Base-by-base conservation (phyloP, 176 grass and related monocot species). In the Panicum miliaceum region DNA sequence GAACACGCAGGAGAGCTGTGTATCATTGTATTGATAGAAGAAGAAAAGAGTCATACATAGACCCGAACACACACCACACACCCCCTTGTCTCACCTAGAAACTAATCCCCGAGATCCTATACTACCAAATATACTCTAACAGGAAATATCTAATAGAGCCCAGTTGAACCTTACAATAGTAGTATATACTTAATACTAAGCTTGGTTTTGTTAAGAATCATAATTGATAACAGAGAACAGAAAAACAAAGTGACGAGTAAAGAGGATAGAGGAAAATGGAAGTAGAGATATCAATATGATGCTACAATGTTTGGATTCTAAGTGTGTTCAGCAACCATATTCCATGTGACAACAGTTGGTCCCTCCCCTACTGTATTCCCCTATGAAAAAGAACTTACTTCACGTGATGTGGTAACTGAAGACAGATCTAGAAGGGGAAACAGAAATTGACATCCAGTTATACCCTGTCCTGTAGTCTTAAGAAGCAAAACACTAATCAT, bases 211-310 rank as follows among this genome's bases (percentile, higher is more conserved):
- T 23, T 73, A 42, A 58, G 50, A 41, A 60, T 27, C 14, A 66
- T 73, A 47, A 40, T 84, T 80, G 66, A 84, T 73, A 47, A 56
- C 52, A 79, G 36, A 56, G 36, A 83, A 79, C 23, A 4, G 29
- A 58, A 56, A 78, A 71, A 7, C 1, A 40, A 26, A 46, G 45
- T 32, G 16, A 40, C 20, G 27, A 54, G 50, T 32, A 50, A 54
- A 53, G 20, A 37, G 34, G 20, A 25, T 46, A 22, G 11, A 47
- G 11, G 27, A 67, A 42, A 86, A 58, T 34, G 8, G 23, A 45
- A 46, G 18, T 51, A 42, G 12, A 19, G 13, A 52, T 64, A 80
- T 19, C 11, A 57, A 50, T 13, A 48, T 6, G 26, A 50, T 22
- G 19, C 12, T 50, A 36, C 18, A 10, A 27, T 61, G n/a, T 61